Conservation (phyloP, 73 alveolate genomes). For the Tetrahymena thermophila region DNA sequence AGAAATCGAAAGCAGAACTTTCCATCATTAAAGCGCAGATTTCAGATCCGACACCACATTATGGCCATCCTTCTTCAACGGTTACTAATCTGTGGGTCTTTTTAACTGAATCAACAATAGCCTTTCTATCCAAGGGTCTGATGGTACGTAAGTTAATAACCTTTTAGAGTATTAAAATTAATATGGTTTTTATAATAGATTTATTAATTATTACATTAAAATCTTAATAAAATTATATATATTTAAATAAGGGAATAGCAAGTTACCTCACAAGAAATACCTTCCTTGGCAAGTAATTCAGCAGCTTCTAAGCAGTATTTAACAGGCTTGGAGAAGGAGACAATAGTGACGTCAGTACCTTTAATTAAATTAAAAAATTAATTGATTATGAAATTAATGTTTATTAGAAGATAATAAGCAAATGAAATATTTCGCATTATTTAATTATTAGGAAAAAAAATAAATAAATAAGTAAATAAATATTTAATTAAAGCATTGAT, state of each 20-base stretch:
- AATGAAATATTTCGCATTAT: background rate
- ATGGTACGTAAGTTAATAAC: conserved; percentile 72
- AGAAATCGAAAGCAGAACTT: conserved; percentile 73
- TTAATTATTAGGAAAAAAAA: background rate
- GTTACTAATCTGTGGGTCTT: conserved; percentile 79
- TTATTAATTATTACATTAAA: background rate
- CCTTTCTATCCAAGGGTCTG: conserved; percentile 74
- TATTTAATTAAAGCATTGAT: background rate
- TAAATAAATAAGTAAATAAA: background rate
- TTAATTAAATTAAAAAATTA: background rate
- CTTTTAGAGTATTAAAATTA: background rate
- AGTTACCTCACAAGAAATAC: conserved; percentile 51
- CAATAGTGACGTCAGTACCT: conserved; percentile 65
- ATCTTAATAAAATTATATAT: background rate
- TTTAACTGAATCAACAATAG: conserved; percentile 70
- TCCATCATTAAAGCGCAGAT: conserved; percentile 80
- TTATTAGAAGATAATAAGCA: background rate
- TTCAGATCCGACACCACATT: conserved; percentile 85
- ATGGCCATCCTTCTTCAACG: conserved; percentile 95
- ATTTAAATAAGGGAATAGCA: background rate
- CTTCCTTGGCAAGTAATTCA: conserved; percentile 58
- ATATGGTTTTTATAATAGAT: background rate
- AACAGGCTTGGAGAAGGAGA: conserved; percentile 74
- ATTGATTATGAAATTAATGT: background rate
- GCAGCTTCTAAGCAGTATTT: conserved; percentile 76